Percentiles rank a stretch among this genome's conserved stretches.
Evolutionary conservation across 352 stramenopile species (phyloP).

Genomic region (Globisporangium paddicum): DNA sequence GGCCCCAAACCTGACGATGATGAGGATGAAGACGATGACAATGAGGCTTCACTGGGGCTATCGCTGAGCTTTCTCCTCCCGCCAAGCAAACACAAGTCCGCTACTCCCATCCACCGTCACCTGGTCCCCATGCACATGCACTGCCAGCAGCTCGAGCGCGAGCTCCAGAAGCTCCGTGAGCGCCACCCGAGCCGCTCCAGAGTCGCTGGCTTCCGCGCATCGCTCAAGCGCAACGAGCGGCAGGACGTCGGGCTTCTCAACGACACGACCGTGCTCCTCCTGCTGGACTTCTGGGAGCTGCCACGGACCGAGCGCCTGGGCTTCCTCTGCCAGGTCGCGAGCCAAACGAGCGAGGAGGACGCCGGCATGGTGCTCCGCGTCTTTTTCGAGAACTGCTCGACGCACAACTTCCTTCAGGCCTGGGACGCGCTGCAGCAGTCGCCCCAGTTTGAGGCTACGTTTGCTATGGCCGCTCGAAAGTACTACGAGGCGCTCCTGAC

Average conservation of each 20-base stretch:
- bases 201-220: constrained; percentile 5
- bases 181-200: constrained; percentile 15
- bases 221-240: constrained; percentile 17
- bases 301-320: constrained; percentile 46
- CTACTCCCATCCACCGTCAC: background rate
- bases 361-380: constrained; percentile 30
- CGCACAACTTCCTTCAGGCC: constrained; percentile 33
- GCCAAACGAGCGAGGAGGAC: constrained; percentile 45
- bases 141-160: constrained; percentile 59
- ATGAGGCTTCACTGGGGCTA: constrained; percentile 2
- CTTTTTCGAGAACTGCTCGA: constrained; percentile 29
- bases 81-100: background rate
- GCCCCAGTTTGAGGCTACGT: constrained; percentile 37
- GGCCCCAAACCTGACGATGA: constrained; percentile 12
- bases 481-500: constrained; percentile 10
- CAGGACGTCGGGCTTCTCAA: constrained; percentile 45
- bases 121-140: constrained; percentile 47
- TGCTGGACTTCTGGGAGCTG: constrained; percentile 68
- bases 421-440: constrained; percentile 49
- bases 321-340: constrained; percentile 72
- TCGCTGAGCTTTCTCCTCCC: constrained; percentile 1
- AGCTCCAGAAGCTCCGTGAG: constrained; percentile 40
- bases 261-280: constrained; percentile 48
- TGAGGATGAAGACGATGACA: constrained; percentile 17
- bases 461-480: constrained; percentile 22